Percentiles rank a stretch among this genome's conserved stretches.
Evolutionary conservation across 192 early-diverging fungal species (phyloP).

Genomic region (Lobosporangium transversale): DNA sequence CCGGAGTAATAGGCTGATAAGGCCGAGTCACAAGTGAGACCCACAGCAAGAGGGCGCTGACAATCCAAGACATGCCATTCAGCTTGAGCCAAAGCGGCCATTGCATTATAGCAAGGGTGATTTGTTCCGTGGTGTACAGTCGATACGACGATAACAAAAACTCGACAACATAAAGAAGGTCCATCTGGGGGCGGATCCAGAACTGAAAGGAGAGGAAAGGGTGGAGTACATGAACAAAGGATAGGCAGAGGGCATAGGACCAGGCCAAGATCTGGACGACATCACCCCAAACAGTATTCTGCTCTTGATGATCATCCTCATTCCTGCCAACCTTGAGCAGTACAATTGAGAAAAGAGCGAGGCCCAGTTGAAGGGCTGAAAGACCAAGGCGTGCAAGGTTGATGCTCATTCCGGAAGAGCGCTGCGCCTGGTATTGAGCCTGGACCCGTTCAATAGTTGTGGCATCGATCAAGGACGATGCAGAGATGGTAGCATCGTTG

Average conservation of each 20-base stretch:
- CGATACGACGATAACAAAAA: slow-evolving; percentile 1
- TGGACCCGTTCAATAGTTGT: slow-evolving; percentile 17
- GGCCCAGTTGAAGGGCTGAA: slow-evolving; percentile 32
- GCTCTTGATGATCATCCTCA: background rate
- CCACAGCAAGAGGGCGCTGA: slow-evolving; percentile 20
- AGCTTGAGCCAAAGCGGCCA: slow-evolving; percentile 36
- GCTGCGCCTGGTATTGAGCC: slow-evolving; percentile 28
- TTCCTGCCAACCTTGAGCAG: slow-evolving; percentile 10
- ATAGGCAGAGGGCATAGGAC: slow-evolving; percentile 25
- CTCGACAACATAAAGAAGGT: slow-evolving; percentile 33
- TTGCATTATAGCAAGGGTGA: slow-evolving; percentile 1
- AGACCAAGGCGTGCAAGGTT: slow-evolving; percentile 42
- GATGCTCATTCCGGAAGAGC: slow-evolving; percentile 22
- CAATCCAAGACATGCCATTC: slow-evolving; percentile 15
- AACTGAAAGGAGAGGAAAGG: slow-evolving; percentile 28
- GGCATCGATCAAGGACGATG: background rate
- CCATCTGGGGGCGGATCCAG: slow-evolving; percentile 47
- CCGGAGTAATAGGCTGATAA: slow-evolving; percentile 2
- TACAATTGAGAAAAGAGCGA: slow-evolving; percentile 23
- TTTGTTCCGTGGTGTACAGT: slow-evolving; percentile 16
- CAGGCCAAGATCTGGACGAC: slow-evolving; percentile 17
- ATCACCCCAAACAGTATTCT: background rate
- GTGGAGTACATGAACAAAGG: slow-evolving; percentile 12
- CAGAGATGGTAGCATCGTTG: background rate
- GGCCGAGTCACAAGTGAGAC: slow-evolving; percentile 23